Percentiles rank a stretch among this genome's conserved stretches.
phyloP scores from a whole-genome alignment of 2,329 filamentous ascomycete genomes.

The Colletotrichum karsti region DNA sequence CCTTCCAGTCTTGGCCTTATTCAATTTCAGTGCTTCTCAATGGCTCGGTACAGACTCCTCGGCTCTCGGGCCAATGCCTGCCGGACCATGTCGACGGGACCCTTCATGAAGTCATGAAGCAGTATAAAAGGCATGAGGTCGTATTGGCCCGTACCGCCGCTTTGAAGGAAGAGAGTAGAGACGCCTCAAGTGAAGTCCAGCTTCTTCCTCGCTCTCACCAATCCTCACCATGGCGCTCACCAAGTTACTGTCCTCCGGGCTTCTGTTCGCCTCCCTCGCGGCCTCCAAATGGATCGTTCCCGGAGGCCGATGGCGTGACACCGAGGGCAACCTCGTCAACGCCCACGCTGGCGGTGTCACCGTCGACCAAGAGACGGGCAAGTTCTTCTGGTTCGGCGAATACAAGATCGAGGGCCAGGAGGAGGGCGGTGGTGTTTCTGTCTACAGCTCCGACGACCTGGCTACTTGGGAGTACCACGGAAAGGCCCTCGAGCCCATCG shows the following conservation, averaged over 20 bases:
- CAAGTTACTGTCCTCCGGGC: slow-evolving; percentile 19
- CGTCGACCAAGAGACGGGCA: slow-evolving; percentile 58
- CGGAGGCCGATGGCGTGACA: slow-evolving; percentile 68
- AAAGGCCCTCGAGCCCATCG: slow-evolving; percentile 63
- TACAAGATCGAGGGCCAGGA: slow-evolving; percentile 66
- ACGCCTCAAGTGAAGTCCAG: neutral
- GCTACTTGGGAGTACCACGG: slow-evolving; percentile 67
- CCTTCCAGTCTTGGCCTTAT: slow-evolving; percentile 9
- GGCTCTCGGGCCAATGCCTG: slow-evolving; percentile 19
- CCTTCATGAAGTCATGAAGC: slow-evolving; percentile 1
- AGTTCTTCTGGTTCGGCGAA: slow-evolving; percentile 70
- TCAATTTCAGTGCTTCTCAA: slow-evolving; percentile 13
- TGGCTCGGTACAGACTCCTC: slow-evolving; percentile 19
- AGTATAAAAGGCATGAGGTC: slow-evolving; percentile 8
- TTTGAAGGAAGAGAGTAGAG: neutral
- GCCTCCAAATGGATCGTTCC: slow-evolving; percentile 67
- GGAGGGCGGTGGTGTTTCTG: slow-evolving; percentile 68
- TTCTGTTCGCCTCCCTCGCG: slow-evolving; percentile 29
- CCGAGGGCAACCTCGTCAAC: slow-evolving; percentile 66
- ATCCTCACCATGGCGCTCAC: slow-evolving; percentile 16
- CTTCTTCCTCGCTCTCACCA: neutral
- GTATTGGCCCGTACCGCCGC: neutral
- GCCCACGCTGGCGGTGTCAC: slow-evolving; percentile 68
- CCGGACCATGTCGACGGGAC: slow-evolving; percentile 8
- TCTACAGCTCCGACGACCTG: slow-evolving; percentile 68